phyloP scores from a whole-genome alignment of 306 rosid genomes.

The Styphnolobium japonicum region DNA sequence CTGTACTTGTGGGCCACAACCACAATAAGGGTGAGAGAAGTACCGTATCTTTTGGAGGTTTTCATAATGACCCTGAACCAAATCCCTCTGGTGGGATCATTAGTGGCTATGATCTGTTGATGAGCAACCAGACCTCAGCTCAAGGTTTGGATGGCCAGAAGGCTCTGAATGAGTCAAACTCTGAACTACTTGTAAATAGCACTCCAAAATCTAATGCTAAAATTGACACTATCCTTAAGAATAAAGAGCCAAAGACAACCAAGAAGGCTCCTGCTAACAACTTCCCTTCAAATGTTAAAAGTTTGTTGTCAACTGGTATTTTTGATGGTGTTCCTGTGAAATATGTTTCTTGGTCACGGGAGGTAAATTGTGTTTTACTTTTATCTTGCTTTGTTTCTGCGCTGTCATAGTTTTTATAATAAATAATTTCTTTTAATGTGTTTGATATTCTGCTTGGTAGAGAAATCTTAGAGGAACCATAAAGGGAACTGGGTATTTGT shows the following conservation, averaged over 20 bases:
- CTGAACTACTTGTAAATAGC: constrained; percentile 47
- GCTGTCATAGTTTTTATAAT: constrained; percentile 5
- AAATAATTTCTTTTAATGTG: too few relatives aligned
- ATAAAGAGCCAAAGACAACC: constrained; percentile 63
- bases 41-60: constrained; percentile 73
- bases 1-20: constrained; percentile 48
- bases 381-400: constrained; percentile 17
- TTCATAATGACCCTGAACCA: constrained; percentile 53
- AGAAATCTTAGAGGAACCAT: constrained; percentile 69
- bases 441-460: constrained; percentile 45
- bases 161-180: constrained; percentile 43
- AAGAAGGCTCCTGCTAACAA: constrained; percentile 81
- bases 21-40: constrained; percentile 55
- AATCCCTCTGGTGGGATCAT: constrained; percentile 66
- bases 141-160: constrained; percentile 57
- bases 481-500: constrained; percentile 89
- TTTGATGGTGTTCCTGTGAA: constrained; percentile 88
- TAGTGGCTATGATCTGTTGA: constrained; percentile 58
- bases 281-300: constrained; percentile 96
- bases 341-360: constrained; percentile 92
- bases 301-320: constrained; percentile 90
- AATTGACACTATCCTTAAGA: constrained; percentile 45
- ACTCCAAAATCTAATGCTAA: constrained; percentile 40
- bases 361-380: constrained; percentile 45
- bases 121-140: constrained; percentile 54